Evolutionary conservation across 2,329 filamentous ascomycete genomes (phyloP), one percentile per base, ranked within the genome.

Genomic region (Cryoendolithus antarcticus): DNA sequence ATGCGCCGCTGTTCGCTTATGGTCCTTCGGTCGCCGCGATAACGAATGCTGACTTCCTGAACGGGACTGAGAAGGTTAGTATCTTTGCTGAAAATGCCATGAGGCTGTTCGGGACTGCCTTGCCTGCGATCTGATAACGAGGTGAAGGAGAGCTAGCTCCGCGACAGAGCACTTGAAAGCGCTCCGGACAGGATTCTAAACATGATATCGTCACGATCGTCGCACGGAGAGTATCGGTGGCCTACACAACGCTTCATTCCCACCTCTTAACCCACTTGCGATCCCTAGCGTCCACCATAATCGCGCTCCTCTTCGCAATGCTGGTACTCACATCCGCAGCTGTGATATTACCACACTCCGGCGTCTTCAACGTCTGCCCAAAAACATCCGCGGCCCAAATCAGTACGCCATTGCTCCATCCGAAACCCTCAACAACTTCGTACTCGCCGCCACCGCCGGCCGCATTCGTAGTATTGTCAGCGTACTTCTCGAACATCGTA

Each of bases 401-500:
- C 24, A 82, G 56, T 38, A 81, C 76, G 24, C 78, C 78, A 47
- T 82, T 82, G 1, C 73, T 75, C 78, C 78, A 82, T 5, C 77
- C 78, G 48, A 82, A 82, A 1, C 78, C 77, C 59, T 80, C 74
- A 2, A 80, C 77, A 4, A 82, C 77, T 39, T 72, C 69, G 54
- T 82, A 82, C 62, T 82, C 78, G 46, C 78, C 78, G 4, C 78
- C 78, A 5, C 74, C 63, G 21, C 78, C 78, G 1, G 72, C 74
- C 1, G 68, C 70, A 45, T 79, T 77, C 34, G 69, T 75, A 6
- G 70, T 60, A 41, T 71, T 71, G 47, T 79, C 74, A 9, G 63
- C 65, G 52, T 82, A 82, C 64, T 82, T 82, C 56, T 82, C 78
- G 53, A 82, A 82, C 65, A 82, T 81, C 54, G 72, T 74, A 13